Base-by-base conservation (phyloP, 352 stramenopile genomes). In the Blastocystis sp. region DNA sequence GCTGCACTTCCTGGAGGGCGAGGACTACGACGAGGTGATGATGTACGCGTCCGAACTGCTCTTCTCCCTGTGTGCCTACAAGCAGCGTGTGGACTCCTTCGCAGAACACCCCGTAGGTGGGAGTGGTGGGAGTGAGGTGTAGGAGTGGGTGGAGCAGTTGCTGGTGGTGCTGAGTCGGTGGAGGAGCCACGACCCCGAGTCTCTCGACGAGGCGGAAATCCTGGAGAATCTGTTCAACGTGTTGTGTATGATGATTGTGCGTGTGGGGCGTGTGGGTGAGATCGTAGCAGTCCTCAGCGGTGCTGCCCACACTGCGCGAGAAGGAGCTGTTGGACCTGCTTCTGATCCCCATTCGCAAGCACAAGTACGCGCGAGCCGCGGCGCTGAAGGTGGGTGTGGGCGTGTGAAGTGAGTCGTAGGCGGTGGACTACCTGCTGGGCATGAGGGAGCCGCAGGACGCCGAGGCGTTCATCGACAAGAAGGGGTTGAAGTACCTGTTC, bases 141-240 rank as follows among this genome's bases (percentile, higher is more conserved):
- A 81, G 71, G 71, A 81, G 11, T 48, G 14, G 28, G 21, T 81
- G 7, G 71, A 81, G 48, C 52, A 21, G 28, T 64, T 81, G 21
- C 5, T 81, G 4, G 71, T 81, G 2, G 11, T 81, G 14, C 10
- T 81, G 14, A 43, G 48, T 10, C 71, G 52, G 28, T 81, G 71
- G 71, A 17, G 71, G 17, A 62, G 38, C 5, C 38, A 48, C 10
- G 71, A 81, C 38, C 71, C 71, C 28, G 71, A 81, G 48, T 52
- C 48, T 14, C 14, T 59, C 17, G 66, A 52, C n/a, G 71, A 81
- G 43, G 21, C 19, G 23, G 71, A 81, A 60, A 67, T 81, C 28
- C 19, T 81, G 2, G 71, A 81, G 71, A 81, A 81, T 66, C 4
- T 81, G 14, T 81, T 81, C 43, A 81, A 81, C 45, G 48, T 81